phyloP scores from a whole-genome alignment of 1,284 basidiomycete genomes.

The Ceratobasidium theobromae region DNA sequence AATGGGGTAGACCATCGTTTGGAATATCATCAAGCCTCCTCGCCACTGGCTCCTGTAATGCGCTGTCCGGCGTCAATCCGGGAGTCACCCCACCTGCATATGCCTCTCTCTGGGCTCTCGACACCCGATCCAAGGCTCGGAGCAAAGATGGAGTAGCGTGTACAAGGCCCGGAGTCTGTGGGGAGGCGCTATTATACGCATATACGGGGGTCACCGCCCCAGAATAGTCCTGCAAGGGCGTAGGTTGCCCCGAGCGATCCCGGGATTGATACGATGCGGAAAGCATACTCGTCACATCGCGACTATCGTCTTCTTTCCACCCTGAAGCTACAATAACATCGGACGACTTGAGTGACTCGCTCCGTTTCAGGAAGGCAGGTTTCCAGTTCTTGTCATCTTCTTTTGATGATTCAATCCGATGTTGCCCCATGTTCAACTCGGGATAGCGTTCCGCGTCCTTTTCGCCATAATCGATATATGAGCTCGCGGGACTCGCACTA shows the following conservation, averaged over 20 bases:
- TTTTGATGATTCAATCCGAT: constrained; percentile 10
- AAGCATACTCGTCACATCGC: background rate
- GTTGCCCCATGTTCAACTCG: background rate
- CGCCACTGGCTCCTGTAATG: background rate
- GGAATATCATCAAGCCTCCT: background rate
- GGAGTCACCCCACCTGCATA: background rate
- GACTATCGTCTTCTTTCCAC: background rate
- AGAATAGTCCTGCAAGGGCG: background rate
- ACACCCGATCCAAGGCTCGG: constrained; percentile 12
- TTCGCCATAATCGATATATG: constrained; percentile 3
- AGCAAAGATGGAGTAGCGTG: constrained; percentile 21
- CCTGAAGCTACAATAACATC: background rate
- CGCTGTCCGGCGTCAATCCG: background rate
- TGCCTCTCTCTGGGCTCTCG: constrained; percentile 3
- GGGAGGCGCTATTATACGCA: background rate
- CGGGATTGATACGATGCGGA: background rate
- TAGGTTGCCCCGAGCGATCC: background rate
- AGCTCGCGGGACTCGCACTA: background rate
- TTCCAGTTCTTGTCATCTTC: constrained; percentile 18
- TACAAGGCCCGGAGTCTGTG: constrained; percentile 1
- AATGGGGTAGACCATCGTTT: background rate
- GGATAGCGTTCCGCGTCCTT: constrained; percentile 22
- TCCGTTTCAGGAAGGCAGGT: constrained; percentile 14
- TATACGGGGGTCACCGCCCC: background rate
- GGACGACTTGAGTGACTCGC: constrained; percentile 16